Evolutionary conservation across 305 asterid genomes (phyloP), one percentile per base, ranked within the genome.

Genomic region (Solanum chacoense): DNA sequence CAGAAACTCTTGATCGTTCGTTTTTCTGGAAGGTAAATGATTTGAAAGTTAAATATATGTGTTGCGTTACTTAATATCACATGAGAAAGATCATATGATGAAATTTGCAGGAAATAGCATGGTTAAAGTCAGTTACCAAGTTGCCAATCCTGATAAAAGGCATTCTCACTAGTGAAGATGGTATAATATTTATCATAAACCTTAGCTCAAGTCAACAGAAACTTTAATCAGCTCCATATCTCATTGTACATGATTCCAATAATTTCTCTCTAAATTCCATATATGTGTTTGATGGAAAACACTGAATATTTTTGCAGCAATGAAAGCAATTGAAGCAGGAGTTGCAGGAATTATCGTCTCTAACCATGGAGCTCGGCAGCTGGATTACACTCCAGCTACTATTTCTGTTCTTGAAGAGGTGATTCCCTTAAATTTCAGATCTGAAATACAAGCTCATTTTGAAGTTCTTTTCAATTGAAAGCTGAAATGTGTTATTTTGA

Each of bases 371-470:
- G 96, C 93, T 84, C 95, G 94, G 38, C 91, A 12, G 34, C 34
- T 94, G 9, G 96, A 95, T 85, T 90, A 92, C 86, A 50, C 90
- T 88, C 97, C 98, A 13, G 93, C 96, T 86, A 94, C 94, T 32
- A 92, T 95, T 89, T 84, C 90, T 71, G 96, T 92, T 83, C 92
- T 95, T 22, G 98, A 94, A 93, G 98, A 94, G 98, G 95, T 91
- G 42, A 40, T 20, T 73, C 71, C 71, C 28, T 22, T 63, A 63
- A 22, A 8, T 22, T 63, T 63, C 71, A 63, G 28, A 63, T 59
- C 5, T 59, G 69, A 59, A 20, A 59, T 59, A 20, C 69, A 18
- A 59, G 69, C 26, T 59, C 69, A 7, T 59, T 59, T 20, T 59
- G 69, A 11, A n/a, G 6, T 63, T 22, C 28, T 63, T 63, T 79